These are phyloP conservation scores for Hypoxylon lenormandii DNA, from an alignment of 495 filamentous ascomycete genomes.

Conservation along the genomic window DNA sequence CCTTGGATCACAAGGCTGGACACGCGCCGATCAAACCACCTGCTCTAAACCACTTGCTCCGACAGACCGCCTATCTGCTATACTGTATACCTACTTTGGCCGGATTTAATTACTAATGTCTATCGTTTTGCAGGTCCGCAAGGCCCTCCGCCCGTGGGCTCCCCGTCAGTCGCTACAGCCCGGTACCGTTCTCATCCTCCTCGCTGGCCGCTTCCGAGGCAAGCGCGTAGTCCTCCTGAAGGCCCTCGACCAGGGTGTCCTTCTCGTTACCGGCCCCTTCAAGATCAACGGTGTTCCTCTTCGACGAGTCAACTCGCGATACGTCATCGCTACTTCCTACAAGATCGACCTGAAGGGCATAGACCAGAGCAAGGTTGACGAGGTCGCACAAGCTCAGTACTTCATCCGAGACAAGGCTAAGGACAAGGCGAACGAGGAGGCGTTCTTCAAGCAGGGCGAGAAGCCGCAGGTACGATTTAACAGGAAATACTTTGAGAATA, in stretches of 20 bases:
- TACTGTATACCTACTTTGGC: neutral
- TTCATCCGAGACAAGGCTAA: constrained; percentile 93
- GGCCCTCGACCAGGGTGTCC: constrained; percentile 92
- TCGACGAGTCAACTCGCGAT: constrained; percentile 96
- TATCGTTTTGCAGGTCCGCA: constrained; percentile 78
- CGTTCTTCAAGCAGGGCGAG: constrained; percentile 99
- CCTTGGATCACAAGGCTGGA: constrained; percentile 6
- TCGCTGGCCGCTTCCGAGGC: constrained; percentile 99
- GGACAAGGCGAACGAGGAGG: constrained; percentile 91
- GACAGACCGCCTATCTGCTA: constrained; percentile 8
- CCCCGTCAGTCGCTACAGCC: constrained; percentile 87
- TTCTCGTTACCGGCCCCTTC: constrained; percentile 99
- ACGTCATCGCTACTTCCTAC: constrained; percentile 96
- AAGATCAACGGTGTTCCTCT: constrained; percentile 99
- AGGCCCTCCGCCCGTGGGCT: constrained; percentile 85
- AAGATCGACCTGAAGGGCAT: constrained; percentile 87
- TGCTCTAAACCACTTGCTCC: neutral
- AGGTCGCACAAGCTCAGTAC: constrained; percentile 85
- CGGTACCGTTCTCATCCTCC: constrained; percentile 95
- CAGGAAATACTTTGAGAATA: constrained; percentile 1
- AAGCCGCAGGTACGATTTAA: constrained; percentile 84
- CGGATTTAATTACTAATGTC: constrained; percentile 47
- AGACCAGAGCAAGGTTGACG: constrained; percentile 83
- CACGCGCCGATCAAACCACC: constrained; percentile 4
- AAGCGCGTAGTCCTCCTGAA: constrained; percentile 99